phyloP scores from a whole-genome alignment of 768 basidiomycete genomes.

The Termitomyces sp. region DNA sequence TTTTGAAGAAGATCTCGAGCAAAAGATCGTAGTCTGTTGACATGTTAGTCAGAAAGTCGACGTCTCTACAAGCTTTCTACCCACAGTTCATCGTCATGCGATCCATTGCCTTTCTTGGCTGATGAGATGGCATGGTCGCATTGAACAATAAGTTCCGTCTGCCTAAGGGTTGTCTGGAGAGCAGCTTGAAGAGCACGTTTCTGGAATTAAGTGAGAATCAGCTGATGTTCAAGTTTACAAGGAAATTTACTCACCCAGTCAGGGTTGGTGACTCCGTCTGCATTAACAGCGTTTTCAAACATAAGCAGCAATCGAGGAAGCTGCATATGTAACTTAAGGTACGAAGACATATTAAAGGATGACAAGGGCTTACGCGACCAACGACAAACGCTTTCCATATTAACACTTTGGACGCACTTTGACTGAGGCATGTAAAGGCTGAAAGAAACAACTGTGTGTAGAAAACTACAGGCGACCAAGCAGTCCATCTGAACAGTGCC shows the following conservation, averaged over 20 bases:
- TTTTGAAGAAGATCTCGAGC: constrained; percentile 53
- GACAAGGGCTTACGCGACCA: constrained; percentile 52
- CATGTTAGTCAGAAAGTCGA: background rate
- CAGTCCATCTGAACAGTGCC: constrained; percentile 55
- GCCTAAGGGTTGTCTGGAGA: constrained; percentile 43
- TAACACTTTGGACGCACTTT: constrained; percentile 32
- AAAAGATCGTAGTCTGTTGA: constrained; percentile 26
- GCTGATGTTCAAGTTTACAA: background rate
- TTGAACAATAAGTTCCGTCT: constrained; percentile 50
- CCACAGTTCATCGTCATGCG: constrained; percentile 28
- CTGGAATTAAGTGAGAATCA: constrained; percentile 17
- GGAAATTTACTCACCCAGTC: constrained; percentile 48
- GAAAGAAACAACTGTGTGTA: constrained; percentile 67
- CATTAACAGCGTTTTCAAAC: constrained; percentile 54
- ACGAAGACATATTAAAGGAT: background rate
- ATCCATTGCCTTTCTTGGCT: constrained; percentile 20
- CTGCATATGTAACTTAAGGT: constrained; percentile 29
- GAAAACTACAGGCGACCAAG: constrained; percentile 61
- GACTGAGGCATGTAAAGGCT: constrained; percentile 59
- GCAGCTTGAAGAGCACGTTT: constrained; percentile 45
- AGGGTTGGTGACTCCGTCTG: constrained; percentile 44
- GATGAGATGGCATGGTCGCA: constrained; percentile 47
- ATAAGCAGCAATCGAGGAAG: constrained; percentile 54
- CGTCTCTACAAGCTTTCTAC: constrained; percentile 4
- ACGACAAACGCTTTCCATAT: constrained; percentile 74